Base-by-base conservation (phyloP, 495 filamentous ascomycete species). In the Saxispiralis lemnorum region DNA sequence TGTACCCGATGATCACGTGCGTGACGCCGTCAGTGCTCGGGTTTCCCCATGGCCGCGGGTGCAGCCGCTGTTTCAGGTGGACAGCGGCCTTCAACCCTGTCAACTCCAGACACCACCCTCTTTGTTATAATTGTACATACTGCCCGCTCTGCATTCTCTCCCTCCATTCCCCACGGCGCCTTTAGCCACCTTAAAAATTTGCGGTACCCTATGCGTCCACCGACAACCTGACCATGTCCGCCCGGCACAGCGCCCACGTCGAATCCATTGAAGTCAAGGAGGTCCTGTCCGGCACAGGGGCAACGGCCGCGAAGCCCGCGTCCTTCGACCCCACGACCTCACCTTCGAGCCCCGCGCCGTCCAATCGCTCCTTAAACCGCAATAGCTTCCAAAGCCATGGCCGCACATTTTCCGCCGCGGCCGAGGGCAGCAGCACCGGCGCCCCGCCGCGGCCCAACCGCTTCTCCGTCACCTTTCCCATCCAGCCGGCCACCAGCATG, bases 401-500 rank as follows among this genome's bases (percentile, higher is more conserved):
- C 4, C 7, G 46, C 31, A 35, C 45, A 32, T 30, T 41, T 28
- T 49, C 46, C 5, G 17, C 39, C 2, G 50, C 50, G 0, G 34
- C 46, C 7, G 44, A 21, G 1, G 7, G 17, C 7, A 31, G 5
- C 14, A 15, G 13, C 18, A 31, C 16, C 35, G 33, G 13, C n/a
- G 10, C 41, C 24, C 24, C 24, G 72, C 73, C 58, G 65, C 45
- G 50, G n/a, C 9, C 73, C 38, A 83, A 88, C 58, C 74, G 83
- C 41, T 64, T 87, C 21, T 87, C 83, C n/a, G 62, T 87, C 43
- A 84, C 78, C 38, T 77, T 92, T 50, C 84, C 81, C 33, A 77
- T 88, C 44, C 62, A 56, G 39, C 49, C 50, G n/a, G 19, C 51
- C 39, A 41, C 38, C 13, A 7, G 37, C 20, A 39, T 11, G 19